Conservation (phyloP, 352 stramenopile genomes). For the Phytophthora cactorum region DNA sequence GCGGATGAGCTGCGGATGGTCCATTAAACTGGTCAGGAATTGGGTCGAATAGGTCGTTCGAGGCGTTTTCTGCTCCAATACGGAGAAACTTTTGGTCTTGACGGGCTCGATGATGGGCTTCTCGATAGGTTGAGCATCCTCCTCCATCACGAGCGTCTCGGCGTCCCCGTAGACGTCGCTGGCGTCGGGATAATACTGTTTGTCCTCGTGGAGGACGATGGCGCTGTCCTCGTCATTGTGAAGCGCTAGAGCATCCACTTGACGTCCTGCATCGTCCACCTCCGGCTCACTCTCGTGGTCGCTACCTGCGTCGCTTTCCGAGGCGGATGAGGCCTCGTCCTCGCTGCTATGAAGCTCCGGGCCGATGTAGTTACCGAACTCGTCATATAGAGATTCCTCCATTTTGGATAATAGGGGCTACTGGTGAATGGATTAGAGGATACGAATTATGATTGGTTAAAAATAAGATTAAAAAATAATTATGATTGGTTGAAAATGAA, state of each 20-base stretch:
- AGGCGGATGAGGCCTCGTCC: slow-evolving; percentile 64
- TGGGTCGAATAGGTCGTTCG: slow-evolving; percentile 90
- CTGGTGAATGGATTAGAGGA: slow-evolving; percentile 20
- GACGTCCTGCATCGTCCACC: slow-evolving; percentile 28
- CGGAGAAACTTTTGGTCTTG: slow-evolving; percentile 93
- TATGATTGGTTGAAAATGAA: slow-evolving; percentile 21
- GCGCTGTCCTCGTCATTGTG: slow-evolving; percentile 81
- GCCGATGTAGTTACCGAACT: slow-evolving; percentile 99
- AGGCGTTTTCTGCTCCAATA: slow-evolving; percentile 83
- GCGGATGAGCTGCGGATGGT: slow-evolving; percentile 89
- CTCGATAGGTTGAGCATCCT: slow-evolving; percentile 99
- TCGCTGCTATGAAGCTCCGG: slow-evolving; percentile 93
- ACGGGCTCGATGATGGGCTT: slow-evolving; percentile 98
- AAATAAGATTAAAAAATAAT: background rate
- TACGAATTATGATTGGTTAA: slow-evolving; percentile 12
- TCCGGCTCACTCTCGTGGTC: slow-evolving; percentile 56
- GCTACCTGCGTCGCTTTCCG: slow-evolving; percentile 48
- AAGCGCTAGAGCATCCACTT: slow-evolving; percentile 59
- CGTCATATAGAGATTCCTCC: slow-evolving; percentile 98
- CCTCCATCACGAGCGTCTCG: slow-evolving; percentile 98
- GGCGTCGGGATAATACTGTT: slow-evolving; percentile 99
- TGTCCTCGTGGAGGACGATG: slow-evolving; percentile 99
- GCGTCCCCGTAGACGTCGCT: slow-evolving; percentile 97
- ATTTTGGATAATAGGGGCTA: slow-evolving; percentile 42
- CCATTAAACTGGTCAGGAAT: slow-evolving; percentile 91